phyloP scores from a whole-genome alignment of 2,329 filamentous ascomycete genomes.

The Dichotomopilus funicola region DNA sequence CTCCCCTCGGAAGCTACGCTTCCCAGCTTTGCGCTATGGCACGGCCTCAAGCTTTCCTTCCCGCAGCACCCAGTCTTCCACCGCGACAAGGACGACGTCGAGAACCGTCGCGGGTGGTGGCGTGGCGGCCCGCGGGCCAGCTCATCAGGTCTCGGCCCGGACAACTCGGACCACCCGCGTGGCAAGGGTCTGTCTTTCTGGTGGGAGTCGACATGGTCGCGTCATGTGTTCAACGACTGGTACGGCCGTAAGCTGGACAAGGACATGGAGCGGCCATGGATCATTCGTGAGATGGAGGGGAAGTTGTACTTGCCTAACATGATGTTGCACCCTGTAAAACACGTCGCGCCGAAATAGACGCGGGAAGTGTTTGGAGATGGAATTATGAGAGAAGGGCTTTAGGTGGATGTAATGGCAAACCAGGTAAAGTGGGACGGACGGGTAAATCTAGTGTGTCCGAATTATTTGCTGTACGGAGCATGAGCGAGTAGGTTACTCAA shows the following conservation, averaged over 20 bases:
- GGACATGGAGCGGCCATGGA: slow-evolving; percentile 22
- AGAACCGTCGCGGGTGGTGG: slow-evolving; percentile 25
- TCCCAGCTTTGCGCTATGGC: slow-evolving; percentile 33
- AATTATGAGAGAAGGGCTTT: background rate
- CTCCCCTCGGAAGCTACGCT: slow-evolving; percentile 32
- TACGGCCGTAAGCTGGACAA: slow-evolving; percentile 20
- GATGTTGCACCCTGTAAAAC: slow-evolving; percentile 34
- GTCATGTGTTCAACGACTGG: slow-evolving; percentile 31
- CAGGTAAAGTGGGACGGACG: background rate
- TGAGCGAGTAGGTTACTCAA: background rate
- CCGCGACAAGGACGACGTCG: slow-evolving; percentile 21
- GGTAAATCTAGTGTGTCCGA: background rate
- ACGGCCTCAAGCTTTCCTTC: slow-evolving; percentile 33
- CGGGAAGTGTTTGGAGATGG: background rate
- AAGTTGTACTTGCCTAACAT: slow-evolving; percentile 31
- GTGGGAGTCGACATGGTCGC: slow-evolving; percentile 32
- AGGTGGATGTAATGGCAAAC: background rate
- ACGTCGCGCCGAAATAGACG: background rate
- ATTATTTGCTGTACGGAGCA: background rate
- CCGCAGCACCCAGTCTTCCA: slow-evolving; percentile 33
- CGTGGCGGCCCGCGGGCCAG: slow-evolving; percentile 26
- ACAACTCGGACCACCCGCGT: slow-evolving; percentile 21
- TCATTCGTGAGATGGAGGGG: slow-evolving; percentile 27
- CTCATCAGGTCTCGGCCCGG: slow-evolving; percentile 24
- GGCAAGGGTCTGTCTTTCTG: slow-evolving; percentile 27